Percentiles rank a stretch among this genome's conserved stretches.
These are phyloP conservation scores for Dissophora ornata DNA, from an alignment of 192 early-diverging fungal species.

Conservation along the genomic window DNA sequence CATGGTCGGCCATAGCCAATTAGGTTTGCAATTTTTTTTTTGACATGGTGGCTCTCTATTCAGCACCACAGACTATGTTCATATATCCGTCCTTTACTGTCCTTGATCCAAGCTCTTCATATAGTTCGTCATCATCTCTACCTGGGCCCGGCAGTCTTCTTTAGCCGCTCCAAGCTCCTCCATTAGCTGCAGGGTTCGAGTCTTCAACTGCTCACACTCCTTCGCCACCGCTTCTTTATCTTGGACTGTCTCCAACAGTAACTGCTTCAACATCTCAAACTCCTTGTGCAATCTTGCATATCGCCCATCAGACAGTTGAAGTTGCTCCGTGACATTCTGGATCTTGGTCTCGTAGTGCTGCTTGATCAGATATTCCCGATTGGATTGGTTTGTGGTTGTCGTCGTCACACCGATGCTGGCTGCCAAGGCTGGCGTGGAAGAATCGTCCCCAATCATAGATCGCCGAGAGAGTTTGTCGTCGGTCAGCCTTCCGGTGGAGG, in stretches of 20 bases:
- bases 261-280: constrained; percentile 50
- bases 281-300: constrained; percentile 48
- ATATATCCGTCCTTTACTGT: no score
- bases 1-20: no score
- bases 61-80: no score
- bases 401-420: neutral
- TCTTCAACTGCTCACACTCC: constrained; percentile 27
- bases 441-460: constrained; percentile 7
- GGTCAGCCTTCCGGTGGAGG: neutral
- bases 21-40: no score
- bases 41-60: no score
- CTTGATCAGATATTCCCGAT: constrained; percentile 55
- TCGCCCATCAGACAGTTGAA: constrained; percentile 58
- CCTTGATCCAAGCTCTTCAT: constrained; percentile 44
- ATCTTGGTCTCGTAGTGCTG: constrained; percentile 60
- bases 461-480: constrained; percentile 6
- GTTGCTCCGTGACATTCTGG: constrained; percentile 52
- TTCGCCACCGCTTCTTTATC: constrained; percentile 15
- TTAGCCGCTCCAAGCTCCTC: constrained; percentile 52
- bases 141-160: constrained; percentile 54
- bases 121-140: constrained; percentile 60
- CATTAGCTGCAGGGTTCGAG: constrained; percentile 34
- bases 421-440: neutral
- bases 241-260: constrained; percentile 29
- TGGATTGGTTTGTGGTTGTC: constrained; percentile 14